Evolutionary conservation across 306 rosid species (phyloP).

Genomic region (Inga laurina): DNA sequence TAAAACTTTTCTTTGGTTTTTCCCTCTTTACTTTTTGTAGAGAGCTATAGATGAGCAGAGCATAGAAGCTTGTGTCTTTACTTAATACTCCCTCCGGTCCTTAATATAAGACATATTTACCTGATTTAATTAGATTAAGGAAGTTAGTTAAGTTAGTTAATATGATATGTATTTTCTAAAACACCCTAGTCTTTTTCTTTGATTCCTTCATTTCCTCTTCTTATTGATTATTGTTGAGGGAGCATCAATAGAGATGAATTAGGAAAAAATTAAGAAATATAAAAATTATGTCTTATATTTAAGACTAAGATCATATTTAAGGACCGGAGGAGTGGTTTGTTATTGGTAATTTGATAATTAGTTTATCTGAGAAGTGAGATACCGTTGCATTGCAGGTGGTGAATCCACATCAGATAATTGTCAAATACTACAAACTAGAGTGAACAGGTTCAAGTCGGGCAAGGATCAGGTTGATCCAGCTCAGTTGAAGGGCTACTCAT

Average conservation of each 20-base stretch:
- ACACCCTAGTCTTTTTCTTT: too few species aligned
- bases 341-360: constrained; percentile 25
- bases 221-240: too few species aligned
- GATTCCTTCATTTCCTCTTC: too few species aligned
- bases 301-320: too few species aligned
- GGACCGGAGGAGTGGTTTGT: background rate
- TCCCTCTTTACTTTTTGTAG: background rate
- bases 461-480: constrained; percentile 62
- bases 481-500: constrained; percentile 42
- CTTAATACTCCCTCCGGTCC: background rate
- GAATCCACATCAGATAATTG: constrained; percentile 82
- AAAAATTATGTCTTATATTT: too few species aligned
- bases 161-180: too few species aligned
- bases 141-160: too few species aligned
- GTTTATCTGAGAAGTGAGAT: constrained; percentile 23
- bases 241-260: too few species aligned
- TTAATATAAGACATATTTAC: too few species aligned
- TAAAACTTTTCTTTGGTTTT: background rate
- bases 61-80: background rate
- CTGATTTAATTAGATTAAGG: too few species aligned
- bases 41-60: background rate
- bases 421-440: constrained; percentile 95
- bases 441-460: constrained; percentile 79
- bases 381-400: constrained; percentile 65
- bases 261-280: too few species aligned